Conservation (phyloP, 2,329 filamentous ascomycete species). For the Mariannaea sp. region DNA sequence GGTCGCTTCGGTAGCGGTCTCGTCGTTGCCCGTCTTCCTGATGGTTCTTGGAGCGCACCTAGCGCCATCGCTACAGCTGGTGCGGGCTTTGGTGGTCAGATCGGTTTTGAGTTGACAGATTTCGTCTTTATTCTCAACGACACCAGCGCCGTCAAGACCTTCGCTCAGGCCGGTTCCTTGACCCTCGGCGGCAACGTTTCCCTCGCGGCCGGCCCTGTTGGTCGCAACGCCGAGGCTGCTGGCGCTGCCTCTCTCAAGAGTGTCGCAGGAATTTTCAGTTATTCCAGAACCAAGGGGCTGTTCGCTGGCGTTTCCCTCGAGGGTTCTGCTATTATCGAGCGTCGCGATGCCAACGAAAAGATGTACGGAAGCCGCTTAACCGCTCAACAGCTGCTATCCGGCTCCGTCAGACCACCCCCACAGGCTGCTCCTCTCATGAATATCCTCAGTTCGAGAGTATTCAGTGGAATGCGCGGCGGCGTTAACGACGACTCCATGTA, state of each 20-base stretch:
- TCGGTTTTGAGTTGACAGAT: conserved; percentile 85
- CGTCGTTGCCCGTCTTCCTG: conserved; percentile 77
- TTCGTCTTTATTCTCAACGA: conserved; percentile 99
- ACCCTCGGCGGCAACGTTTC: conserved; percentile 96
- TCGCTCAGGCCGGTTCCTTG: conserved; percentile 88
- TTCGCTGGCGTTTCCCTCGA: conserved; percentile 96
- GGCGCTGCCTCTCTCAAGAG: conserved; percentile 89
- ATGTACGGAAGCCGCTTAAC: conserved; percentile 85
- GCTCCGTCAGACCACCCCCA: conserved; percentile 76
- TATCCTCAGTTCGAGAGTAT: conserved; percentile 83
- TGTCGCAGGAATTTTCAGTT: conserved; percentile 91
- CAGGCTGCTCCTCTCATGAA: conserved; percentile 83
- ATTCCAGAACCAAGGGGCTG: conserved; percentile 96
- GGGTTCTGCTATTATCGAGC: conserved; percentile 89
- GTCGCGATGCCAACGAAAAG: conserved; percentile 96
- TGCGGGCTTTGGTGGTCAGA: conserved; percentile 83
- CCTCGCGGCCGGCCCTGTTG: conserved; percentile 90
- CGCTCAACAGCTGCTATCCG: conserved; percentile 80
- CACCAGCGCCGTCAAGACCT: conserved; percentile 83
- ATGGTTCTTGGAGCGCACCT: conserved; percentile 81
- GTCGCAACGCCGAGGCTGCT: conserved; percentile 93
- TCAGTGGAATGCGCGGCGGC: conserved; percentile 66
- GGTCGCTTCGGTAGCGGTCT: conserved; percentile 82
- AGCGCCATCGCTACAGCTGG: conserved; percentile 81
- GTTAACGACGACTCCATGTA: conserved; percentile 72